Evolutionary conservation across 192 early-diverging fungal species (phyloP).

Genomic region (Endogone sp.): DNA sequence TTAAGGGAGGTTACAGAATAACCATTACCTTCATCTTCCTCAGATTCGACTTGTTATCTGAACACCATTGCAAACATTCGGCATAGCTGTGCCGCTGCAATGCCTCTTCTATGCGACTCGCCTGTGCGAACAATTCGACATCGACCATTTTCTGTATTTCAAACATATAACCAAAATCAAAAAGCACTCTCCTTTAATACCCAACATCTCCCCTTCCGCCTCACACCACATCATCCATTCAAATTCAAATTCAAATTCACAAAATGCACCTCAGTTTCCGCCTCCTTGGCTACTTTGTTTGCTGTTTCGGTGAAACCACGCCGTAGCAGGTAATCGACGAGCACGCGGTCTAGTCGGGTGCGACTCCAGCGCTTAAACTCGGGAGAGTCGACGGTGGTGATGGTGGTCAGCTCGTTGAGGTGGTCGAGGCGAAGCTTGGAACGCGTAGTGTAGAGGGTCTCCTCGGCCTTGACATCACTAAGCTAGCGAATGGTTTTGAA

Average conservation of each 20-base stretch:
- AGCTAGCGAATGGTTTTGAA: constrained; percentile 37
- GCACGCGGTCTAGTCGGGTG: constrained; percentile 76
- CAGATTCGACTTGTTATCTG: too few relatives aligned
- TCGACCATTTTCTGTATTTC: too few relatives aligned
- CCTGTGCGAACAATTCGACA: too few relatives aligned
- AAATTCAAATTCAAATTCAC: constrained; percentile 86
- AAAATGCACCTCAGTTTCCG: constrained; percentile 57
- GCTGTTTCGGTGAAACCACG: constrained; percentile 81
- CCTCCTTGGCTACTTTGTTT: constrained; percentile 52
- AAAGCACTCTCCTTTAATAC: constrained; percentile 88
- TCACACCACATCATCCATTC: constrained; percentile 71
- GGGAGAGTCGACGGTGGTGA: constrained; percentile 58
- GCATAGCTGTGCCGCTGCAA: too few relatives aligned
- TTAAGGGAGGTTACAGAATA: not conserved
- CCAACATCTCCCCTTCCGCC: constrained; percentile 71
- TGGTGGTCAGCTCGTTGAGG: constrained; percentile 63
- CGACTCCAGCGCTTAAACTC: constrained; percentile 85
- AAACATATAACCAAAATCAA: too few relatives aligned
- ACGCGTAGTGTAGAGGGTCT: constrained; percentile 59
- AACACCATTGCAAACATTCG: too few relatives aligned
- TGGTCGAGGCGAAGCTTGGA: constrained; percentile 73
- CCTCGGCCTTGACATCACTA: constrained; percentile 72
- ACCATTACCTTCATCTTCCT: constrained; percentile 78
- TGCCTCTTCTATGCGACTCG: too few relatives aligned
- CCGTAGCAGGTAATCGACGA: constrained; percentile 95